phyloP scores from a whole-genome alignment of 1,284 basidiomycete genomes.

The Stereum hirsutum region DNA sequence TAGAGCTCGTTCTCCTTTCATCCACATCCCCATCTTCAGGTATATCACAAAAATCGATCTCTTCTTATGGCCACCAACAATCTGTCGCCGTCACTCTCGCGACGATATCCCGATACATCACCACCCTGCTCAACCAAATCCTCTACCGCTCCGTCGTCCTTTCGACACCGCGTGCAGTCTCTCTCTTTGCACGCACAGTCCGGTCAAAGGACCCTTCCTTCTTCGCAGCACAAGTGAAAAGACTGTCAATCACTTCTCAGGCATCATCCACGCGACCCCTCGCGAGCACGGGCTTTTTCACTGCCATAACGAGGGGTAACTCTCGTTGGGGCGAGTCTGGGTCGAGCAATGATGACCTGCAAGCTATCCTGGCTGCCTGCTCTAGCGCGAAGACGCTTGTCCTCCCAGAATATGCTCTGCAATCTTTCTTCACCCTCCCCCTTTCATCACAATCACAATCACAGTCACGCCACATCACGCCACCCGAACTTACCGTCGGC shows the following conservation, averaged over 20 bases:
- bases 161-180: slow-evolving; percentile 17
- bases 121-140: slow-evolving; percentile 4
- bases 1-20: slow-evolving; percentile 21
- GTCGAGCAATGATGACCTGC: neutral
- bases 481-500: slow-evolving; percentile 7
- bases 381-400: slow-evolving; percentile 3
- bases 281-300: too few relatives aligned
- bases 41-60: too few relatives aligned
- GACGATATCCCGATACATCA: slow-evolving; percentile 17
- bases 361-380: slow-evolving; percentile 5
- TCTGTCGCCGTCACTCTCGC: too few relatives aligned
- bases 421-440: slow-evolving; percentile 3
- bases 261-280: neutral
- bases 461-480: neutral
- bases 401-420: slow-evolving; percentile 7
- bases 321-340: too few relatives aligned
- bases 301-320: too few relatives aligned
- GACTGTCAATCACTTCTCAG: neutral
- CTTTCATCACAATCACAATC: slow-evolving; percentile 8
- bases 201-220: neutral
- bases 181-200: neutral
- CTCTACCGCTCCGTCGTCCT: slow-evolving; percentile 20
- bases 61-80: too few relatives aligned
- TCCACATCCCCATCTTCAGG: slow-evolving; percentile 6
- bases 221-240: neutral